phyloP scores from a whole-genome alignment of 176 grass and related monocot genomes.

The Stipa capillata region DNA sequence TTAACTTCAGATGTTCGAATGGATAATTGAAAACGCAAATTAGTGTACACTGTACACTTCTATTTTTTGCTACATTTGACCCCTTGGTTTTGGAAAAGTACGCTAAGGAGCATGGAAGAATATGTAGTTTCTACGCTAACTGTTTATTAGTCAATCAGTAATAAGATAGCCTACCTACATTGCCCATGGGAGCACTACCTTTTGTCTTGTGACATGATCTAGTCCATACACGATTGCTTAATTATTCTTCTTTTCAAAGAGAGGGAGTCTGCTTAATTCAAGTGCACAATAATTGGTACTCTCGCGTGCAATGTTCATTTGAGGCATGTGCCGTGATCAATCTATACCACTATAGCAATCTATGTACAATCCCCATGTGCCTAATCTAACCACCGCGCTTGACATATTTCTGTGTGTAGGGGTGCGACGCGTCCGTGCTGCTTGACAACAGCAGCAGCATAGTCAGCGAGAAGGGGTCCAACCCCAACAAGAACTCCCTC shows the following conservation, averaged over 20 bases:
- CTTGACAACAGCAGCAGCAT: conserved; percentile 62
- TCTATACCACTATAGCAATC: too few species aligned
- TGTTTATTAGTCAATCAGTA: neutral
- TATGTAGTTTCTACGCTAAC: neutral
- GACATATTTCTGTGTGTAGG: conserved; percentile 17
- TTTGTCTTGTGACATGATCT: conserved; percentile 11
- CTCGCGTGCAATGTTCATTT: too few species aligned
- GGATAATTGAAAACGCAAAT: neutral
- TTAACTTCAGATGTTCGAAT: neutral
- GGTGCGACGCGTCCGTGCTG: conserved; percentile 67
- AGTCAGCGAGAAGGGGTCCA: conserved; percentile 75
- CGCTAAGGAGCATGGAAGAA: neutral
- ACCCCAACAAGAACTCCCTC: conserved; percentile 60
- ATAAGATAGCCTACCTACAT: conserved; percentile 25
- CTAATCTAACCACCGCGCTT: neutral
- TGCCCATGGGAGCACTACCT: neutral
- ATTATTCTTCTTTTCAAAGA: neutral
- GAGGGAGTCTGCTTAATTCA: neutral
- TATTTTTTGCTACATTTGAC: neutral
- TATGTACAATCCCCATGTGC: neutral
- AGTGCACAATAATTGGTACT: conserved; percentile 3
- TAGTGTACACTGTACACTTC: too few species aligned
- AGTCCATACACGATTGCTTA: conserved; percentile 27
- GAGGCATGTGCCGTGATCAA: too few species aligned
- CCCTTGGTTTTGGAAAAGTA: neutral